Conservation (phyloP, 768 basidiomycete species). For the Xanthoconium purpureum region DNA sequence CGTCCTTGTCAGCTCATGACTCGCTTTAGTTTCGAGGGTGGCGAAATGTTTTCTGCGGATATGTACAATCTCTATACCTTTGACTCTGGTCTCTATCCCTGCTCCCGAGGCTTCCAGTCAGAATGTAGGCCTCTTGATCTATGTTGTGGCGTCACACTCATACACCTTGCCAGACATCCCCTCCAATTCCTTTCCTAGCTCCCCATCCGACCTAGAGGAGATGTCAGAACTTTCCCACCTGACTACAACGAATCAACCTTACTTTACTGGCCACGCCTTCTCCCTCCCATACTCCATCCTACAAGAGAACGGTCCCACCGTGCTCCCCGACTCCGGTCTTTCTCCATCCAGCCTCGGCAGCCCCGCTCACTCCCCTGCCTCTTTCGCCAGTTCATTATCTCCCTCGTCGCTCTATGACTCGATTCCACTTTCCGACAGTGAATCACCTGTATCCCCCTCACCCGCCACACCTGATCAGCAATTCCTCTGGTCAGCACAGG, state of each 20-base stretch:
- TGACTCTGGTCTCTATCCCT: not conserved
- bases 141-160: constrained; percentile 17
- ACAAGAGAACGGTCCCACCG: constrained; percentile 4
- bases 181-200: not conserved
- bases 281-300: constrained; percentile 14
- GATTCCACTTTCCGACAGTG: constrained; percentile 19
- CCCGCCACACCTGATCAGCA: constrained; percentile 13
- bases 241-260: not conserved
- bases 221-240: constrained; percentile 20
- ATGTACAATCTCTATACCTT: not conserved
- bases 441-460: constrained; percentile 17
- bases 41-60: not conserved
- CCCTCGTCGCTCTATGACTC: constrained; percentile 15
- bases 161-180: not conserved
- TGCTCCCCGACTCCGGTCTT: constrained; percentile 1
- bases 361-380: constrained; percentile 24
- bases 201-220: constrained; percentile 14
- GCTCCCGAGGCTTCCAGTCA: not conserved
- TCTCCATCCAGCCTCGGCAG: constrained; percentile 12
- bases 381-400: constrained; percentile 24
- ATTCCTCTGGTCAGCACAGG: constrained; percentile 3
- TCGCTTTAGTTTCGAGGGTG: constrained; percentile 7
- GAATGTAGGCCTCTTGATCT: constrained; percentile 5
- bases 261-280: constrained; percentile 5
- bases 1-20: constrained; percentile 8